Percentiles rank a stretch among this genome's conserved stretches.
Evolutionary conservation across 306 rosid species (phyloP).

Genomic region (Crotalaria pallida): DNA sequence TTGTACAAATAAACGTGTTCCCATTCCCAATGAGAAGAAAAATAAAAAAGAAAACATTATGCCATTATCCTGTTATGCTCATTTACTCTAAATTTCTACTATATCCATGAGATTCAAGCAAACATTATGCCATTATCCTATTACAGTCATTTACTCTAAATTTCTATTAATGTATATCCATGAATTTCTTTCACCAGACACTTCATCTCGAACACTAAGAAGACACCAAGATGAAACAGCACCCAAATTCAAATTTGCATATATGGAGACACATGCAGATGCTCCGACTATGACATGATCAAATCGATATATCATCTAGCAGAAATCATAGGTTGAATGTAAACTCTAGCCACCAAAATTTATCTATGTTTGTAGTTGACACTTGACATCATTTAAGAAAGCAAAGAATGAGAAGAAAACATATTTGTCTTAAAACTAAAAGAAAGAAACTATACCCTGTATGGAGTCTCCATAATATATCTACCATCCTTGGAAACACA

Average conservation of each 20-base stretch:
- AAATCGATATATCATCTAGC: conserved; percentile 5
- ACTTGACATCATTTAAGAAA: conserved; percentile 6
- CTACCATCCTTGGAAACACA: conserved; percentile 94
- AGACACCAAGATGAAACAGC: background rate
- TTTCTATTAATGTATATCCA: background rate
- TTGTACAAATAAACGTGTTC: background rate
- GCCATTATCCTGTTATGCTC: background rate
- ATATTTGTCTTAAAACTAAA: background rate
- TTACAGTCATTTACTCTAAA: background rate
- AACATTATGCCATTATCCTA: background rate
- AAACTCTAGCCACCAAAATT: background rate
- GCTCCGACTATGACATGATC: background rate
- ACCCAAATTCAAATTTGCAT: conserved; percentile 10
- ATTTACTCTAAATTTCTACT: background rate
- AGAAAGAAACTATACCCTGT: conserved; percentile 45
- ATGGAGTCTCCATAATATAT: conserved; percentile 89
- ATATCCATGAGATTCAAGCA: background rate
- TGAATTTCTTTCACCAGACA: background rate
- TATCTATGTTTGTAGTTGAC: background rate
- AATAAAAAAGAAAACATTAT: background rate
- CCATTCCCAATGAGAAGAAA: background rate
- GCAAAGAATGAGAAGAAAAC: background rate
- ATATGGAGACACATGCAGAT: background rate
- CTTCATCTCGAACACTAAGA: background rate
- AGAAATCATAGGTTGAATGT: background rate